Evolutionary conservation across 352 stramenopile genomes (phyloP), one percentile per base, ranked within the genome.

Genomic region (Phytophthora foliorum): DNA sequence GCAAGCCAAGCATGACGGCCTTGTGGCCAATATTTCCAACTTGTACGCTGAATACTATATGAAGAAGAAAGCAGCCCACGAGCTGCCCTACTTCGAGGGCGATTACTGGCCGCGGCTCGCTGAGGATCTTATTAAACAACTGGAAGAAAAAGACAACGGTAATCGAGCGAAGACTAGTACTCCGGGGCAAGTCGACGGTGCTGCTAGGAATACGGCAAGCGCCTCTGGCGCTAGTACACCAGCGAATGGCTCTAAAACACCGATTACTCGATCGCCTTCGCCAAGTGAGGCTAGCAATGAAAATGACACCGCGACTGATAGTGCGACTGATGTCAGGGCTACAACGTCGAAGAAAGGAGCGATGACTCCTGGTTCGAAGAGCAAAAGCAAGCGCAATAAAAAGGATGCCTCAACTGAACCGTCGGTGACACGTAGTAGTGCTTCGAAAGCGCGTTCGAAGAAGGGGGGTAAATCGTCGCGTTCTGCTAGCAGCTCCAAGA

Each of bases 51-150:
- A 95, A 59, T 95, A 96, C 44, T 96, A 95, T 49, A 72, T 94
- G 67, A 94, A 94, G 68, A 94, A 94, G 73, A 96, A 95, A 63
- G 78, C 83, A 17, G 89, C 89, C 1, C 83, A 94, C 31, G 88
- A 97, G 39, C 63, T 99, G 42, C 98, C 98, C 6, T 99, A 99
- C 77, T 99, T 99, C 77, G 98, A 99, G 77, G 98, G 98, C 19
- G 98, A 99, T 67, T 99, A 99, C 67, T 99, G 98, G 93, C 97
- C 97, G 8, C 93, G 95, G 22, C 94, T 99, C 32, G 96, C 97
- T 2, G 98, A 99, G 64, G 98, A 99, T 81, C 91, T 99, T 52
- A 99, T 99, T 63, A 99, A 99, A 77, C 96, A 99, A 56, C 81
- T 99, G 10, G 96, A 99, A 64, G 96, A 99, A 46, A 98, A 98